Percentiles rank a stretch among this genome's conserved stretches.
Conservation (phyloP, 257 asterid genomes). For the Capsicum rhomboideum region DNA sequence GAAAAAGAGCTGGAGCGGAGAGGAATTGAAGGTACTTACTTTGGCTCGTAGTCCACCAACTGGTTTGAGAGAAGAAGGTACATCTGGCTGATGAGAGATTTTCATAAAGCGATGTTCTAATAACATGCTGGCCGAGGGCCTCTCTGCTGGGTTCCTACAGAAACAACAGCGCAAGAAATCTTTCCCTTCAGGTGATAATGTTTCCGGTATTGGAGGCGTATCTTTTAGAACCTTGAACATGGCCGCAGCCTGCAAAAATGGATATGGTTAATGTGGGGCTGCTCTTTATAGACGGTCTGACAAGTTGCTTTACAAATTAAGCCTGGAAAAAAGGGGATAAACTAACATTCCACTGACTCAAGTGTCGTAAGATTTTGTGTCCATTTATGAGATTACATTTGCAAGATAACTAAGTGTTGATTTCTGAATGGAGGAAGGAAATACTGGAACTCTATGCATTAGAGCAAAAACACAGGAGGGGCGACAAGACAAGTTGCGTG, state of each 20-base stretch:
- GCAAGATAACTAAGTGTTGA: neutral
- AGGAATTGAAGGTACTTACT: slow-evolving; percentile 22
- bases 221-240: slow-evolving; percentile 74
- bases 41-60: slow-evolving; percentile 17
- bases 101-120: slow-evolving; percentile 62
- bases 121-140: slow-evolving; percentile 63
- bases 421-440: neutral
- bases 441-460: neutral
- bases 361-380: neutral
- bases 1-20: neutral
- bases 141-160: slow-evolving; percentile 66
- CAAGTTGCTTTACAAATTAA: neutral
- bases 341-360: neutral
- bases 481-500: neutral
- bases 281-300: neutral
- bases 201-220: slow-evolving; percentile 72
- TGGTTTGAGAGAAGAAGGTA: slow-evolving; percentile 19
- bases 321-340: neutral
- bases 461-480: neutral
- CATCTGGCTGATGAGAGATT: slow-evolving; percentile 30
- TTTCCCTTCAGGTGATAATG: slow-evolving; percentile 70
- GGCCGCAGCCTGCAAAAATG: slow-evolving; percentile 62
- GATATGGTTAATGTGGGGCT: neutral
- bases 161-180: slow-evolving; percentile 70
- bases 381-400: neutral